phyloP scores from a whole-genome alignment of 2,329 filamentous ascomycete genomes.

The Apiospora koreana region DNA sequence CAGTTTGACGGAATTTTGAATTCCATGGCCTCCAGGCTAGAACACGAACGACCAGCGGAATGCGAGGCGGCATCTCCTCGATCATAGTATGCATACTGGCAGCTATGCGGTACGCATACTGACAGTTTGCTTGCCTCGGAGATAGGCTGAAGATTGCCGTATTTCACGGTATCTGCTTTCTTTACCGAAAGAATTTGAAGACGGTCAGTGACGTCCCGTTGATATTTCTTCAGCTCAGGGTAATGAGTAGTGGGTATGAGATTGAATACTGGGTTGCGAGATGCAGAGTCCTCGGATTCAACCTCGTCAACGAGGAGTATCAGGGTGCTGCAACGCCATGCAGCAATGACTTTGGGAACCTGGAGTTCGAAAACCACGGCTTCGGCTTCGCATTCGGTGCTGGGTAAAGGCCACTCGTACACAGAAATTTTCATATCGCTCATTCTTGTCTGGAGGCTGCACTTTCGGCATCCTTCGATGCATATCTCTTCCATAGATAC shows the following conservation, averaged over 20 bases:
- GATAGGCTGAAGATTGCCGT: not conserved
- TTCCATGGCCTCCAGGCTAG: not conserved
- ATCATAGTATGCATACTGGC: constrained; percentile 13
- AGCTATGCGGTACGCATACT: constrained; percentile 6
- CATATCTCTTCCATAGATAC: not conserved
- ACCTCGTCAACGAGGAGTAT: constrained; percentile 6
- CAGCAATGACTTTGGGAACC: not conserved
- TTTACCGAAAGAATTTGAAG: not conserved
- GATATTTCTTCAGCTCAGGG: not conserved
- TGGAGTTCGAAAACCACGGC: constrained; percentile 15
- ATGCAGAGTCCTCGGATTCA: not conserved
- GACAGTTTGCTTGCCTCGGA: not conserved
- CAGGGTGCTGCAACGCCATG: constrained; percentile 12
- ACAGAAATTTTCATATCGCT: not conserved
- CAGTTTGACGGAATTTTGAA: not conserved
- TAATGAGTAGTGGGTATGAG: not conserved
- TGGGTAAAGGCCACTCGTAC: constrained; percentile 13
- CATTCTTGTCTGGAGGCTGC: not conserved
- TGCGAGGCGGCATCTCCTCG: not conserved
- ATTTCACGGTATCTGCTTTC: constrained; percentile 10
- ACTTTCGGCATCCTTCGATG: constrained; percentile 4
- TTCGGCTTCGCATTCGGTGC: not conserved
- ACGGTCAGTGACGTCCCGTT: not conserved
- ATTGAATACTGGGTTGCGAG: not conserved
- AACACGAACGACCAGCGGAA: not conserved